phyloP scores from a whole-genome alignment of 176 grass and related monocot species.

The Zoysia pacifica region DNA sequence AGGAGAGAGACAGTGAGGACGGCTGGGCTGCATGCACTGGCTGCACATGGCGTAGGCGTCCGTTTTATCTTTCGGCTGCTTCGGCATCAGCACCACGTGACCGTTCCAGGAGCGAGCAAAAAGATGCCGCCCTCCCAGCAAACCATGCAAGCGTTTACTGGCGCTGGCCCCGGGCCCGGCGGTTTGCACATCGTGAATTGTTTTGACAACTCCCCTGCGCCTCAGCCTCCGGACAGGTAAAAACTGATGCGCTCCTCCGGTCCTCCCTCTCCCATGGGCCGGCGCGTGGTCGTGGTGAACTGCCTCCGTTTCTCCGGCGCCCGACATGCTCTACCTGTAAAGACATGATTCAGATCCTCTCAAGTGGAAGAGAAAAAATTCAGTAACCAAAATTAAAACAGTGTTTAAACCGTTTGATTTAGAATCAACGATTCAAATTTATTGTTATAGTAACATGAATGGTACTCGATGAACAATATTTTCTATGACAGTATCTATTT shows the following conservation, averaged over 20 bases:
- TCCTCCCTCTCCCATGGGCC: too few relatives aligned
- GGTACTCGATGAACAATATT: too few relatives aligned
- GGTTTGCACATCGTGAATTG: not conserved
- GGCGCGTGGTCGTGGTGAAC: not conserved
- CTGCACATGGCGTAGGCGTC: slow-evolving; percentile 40
- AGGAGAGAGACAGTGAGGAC: not conserved
- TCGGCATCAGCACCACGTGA: slow-evolving; percentile 34
- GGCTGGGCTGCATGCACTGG: not conserved
- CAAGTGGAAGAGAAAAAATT: too few relatives aligned
- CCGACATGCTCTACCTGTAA: not conserved
- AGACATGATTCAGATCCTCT: not conserved
- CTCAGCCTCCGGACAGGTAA: slow-evolving; percentile 12
- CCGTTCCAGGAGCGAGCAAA: slow-evolving; percentile 33
- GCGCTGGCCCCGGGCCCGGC: not conserved
- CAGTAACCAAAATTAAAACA: too few relatives aligned
- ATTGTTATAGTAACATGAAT: too few relatives aligned
- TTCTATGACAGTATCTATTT: too few relatives aligned
- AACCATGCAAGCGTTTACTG: slow-evolving; percentile 38
- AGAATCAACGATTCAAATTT: too few relatives aligned
- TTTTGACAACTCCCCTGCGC: not conserved
- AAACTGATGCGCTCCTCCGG: slow-evolving; percentile 2
- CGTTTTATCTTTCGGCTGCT: slow-evolving; percentile 21
- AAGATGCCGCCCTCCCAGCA: slow-evolving; percentile 44
- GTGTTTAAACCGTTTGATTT: too few relatives aligned
- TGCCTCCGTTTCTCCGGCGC: slow-evolving; percentile 1